Percentiles rank a stretch among this genome's conserved stretches.
Conservation (phyloP, 2,329 filamentous ascomycete species). For the Xylaria sp. region DNA sequence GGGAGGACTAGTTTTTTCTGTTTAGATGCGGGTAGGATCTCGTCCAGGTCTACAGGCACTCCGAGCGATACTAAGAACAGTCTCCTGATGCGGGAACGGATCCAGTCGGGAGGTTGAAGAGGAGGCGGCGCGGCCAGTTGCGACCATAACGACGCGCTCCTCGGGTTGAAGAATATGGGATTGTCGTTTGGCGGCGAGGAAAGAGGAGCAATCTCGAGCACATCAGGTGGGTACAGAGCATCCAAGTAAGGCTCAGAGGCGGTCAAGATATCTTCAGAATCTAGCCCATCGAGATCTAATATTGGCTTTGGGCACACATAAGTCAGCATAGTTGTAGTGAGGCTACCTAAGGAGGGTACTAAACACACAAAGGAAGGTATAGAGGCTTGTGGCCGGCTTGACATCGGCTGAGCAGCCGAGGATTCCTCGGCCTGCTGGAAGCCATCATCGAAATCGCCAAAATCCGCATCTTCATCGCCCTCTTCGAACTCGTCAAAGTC, state of each 20-base stretch:
- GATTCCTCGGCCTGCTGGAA: conserved; percentile 68
- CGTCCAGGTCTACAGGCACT: conserved; percentile 94
- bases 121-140: conserved; percentile 95
- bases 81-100: conserved; percentile 91
- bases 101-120: conserved; percentile 96
- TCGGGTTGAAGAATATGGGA: conserved; percentile 82
- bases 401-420: conserved; percentile 44
- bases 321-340: conserved; percentile 47
- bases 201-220: conserved; percentile 61
- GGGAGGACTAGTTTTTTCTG: conserved; percentile 97
- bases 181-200: conserved; percentile 64
- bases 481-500: conserved; percentile 73
- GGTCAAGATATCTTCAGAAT: conserved; percentile 67
- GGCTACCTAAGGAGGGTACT: conserved; percentile 46
- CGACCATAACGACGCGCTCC: conserved; percentile 92
- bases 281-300: conserved; percentile 72
- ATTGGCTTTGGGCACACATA: conserved; percentile 62
- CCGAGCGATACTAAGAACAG: conserved; percentile 96
- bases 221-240: conserved; percentile 69
- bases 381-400: conserved; percentile 50
- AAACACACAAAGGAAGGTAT: conserved; percentile 58
- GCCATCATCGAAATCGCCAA: conserved; percentile 77
- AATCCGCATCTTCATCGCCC: conserved; percentile 64
- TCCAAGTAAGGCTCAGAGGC: conserved; percentile 74
- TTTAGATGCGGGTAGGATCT: conserved; percentile 95